Percentiles rank a stretch among this genome's conserved stretches.
These are phyloP conservation scores for Hyparrhenia diplandra DNA, from an alignment of 176 grass and related monocot genomes.

Conservation along the genomic window DNA sequence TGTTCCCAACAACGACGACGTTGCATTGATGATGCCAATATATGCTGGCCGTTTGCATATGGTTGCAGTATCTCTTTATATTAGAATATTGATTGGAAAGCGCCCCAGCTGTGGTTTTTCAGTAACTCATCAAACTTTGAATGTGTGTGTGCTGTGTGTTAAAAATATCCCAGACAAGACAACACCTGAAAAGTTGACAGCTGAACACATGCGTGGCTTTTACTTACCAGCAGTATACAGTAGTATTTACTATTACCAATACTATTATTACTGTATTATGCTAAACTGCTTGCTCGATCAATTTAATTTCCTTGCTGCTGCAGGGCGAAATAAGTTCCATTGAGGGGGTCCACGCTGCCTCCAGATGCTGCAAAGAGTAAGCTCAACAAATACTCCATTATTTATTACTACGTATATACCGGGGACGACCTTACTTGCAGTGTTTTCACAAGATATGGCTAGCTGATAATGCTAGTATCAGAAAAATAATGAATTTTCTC, in stretches of 20 bases:
- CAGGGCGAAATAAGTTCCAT: constrained; percentile 67
- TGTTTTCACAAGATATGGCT: too few species aligned
- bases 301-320: constrained; percentile 28
- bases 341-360: constrained; percentile 56
- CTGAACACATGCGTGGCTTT: constrained; percentile 35
- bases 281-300: neutral
- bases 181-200: constrained; percentile 48
- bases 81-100: too few species aligned
- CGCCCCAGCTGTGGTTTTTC: neutral
- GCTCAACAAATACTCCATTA: neutral
- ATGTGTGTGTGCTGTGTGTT: neutral
- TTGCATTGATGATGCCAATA: too few species aligned
- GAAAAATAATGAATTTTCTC: too few species aligned
- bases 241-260: neutral
- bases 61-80: too few species aligned
- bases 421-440: too few species aligned
- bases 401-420: too few species aligned
- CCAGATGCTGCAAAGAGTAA: constrained; percentile 70
- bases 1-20: too few species aligned
- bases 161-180: constrained; percentile 39
- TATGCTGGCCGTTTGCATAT: too few species aligned
- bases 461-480: too few species aligned
- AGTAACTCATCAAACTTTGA: constrained; percentile 7
- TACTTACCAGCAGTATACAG: neutral
- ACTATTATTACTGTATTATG: neutral